Percentiles rank a stretch among this genome's conserved stretches.
Conservation (phyloP, 202 grass and related monocot species). For the Setaria italica region DNA sequence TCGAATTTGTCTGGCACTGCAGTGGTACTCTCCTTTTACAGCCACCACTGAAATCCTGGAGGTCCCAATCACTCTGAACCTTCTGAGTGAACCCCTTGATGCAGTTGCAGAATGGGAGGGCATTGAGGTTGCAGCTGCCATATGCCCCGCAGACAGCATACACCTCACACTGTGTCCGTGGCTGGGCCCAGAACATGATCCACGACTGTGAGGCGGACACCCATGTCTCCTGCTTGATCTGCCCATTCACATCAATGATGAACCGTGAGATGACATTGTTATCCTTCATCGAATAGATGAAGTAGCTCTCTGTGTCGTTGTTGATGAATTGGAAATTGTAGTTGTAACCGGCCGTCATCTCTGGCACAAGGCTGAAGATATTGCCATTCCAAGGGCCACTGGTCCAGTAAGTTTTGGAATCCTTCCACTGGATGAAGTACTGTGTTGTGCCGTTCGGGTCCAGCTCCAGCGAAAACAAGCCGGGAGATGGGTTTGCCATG, state of each 20-base stretch:
- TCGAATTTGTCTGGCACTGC: conserved; percentile 53
- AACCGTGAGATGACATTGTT: conserved; percentile 45
- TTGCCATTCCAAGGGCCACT: conserved; percentile 62
- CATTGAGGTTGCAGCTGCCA: conserved; percentile 58
- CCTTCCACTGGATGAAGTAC: conserved; percentile 71
- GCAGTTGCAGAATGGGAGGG: conserved; percentile 58
- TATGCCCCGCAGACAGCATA: conserved; percentile 60
- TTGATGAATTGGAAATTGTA: conserved; percentile 55
- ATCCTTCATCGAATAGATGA: conserved; percentile 65
- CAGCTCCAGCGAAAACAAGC: conserved; percentile 66
- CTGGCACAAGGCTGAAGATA: conserved; percentile 59
- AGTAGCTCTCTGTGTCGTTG: conserved; percentile 56
- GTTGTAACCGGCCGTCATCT: conserved; percentile 48
- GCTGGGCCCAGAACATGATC: conserved; percentile 61
- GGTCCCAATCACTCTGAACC: conserved; percentile 50
- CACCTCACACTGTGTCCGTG: conserved; percentile 55
- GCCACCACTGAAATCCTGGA: conserved; percentile 54
- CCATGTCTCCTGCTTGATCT: conserved; percentile 70
- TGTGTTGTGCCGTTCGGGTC: conserved; percentile 54
- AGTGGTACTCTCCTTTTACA: conserved; percentile 59
- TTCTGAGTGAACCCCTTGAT: conserved; percentile 61
- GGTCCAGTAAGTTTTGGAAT: conserved; percentile 53
- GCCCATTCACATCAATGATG: conserved; percentile 50
- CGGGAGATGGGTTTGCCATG: conserved; percentile 48
- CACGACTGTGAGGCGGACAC: conserved; percentile 18